These are phyloP conservation scores for Thermochaetoides thermophila DNA, from an alignment of 495 filamentous ascomycete species.

Conservation along the genomic window DNA sequence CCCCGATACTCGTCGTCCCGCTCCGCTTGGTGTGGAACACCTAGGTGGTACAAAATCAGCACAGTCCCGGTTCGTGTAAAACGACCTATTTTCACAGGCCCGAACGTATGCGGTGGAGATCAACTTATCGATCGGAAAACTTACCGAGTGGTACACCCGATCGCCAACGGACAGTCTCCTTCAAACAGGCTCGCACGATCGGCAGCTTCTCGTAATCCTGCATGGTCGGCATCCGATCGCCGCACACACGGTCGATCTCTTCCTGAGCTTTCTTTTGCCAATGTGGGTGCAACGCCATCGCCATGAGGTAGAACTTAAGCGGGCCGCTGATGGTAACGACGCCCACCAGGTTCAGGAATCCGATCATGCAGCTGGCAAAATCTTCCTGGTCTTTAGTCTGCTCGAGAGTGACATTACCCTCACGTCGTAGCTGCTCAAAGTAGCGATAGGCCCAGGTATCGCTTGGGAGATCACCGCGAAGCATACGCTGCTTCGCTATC, in stretches of 20 bases:
- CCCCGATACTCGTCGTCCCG: slow-evolving; percentile 34
- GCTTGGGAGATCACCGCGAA: slow-evolving; percentile 21
- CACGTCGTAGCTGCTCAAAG: slow-evolving; percentile 26
- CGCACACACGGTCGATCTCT: slow-evolving; percentile 46
- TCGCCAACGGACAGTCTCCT: slow-evolving; percentile 47
- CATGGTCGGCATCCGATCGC: slow-evolving; percentile 33
- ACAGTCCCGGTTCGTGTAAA: background rate
- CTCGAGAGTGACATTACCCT: slow-evolving; percentile 22
- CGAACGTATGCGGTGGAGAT: too few relatives aligned
- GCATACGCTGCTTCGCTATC: slow-evolving; percentile 25
- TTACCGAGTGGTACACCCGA: slow-evolving; percentile 35
- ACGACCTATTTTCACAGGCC: too few relatives aligned
- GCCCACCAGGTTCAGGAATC: slow-evolving; percentile 32
- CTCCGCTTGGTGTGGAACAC: slow-evolving; percentile 39
- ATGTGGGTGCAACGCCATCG: slow-evolving; percentile 31
- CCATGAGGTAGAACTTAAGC: slow-evolving; percentile 34
- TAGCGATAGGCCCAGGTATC: slow-evolving; percentile 34
- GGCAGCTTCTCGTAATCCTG: slow-evolving; percentile 32
- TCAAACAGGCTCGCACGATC: slow-evolving; percentile 40
- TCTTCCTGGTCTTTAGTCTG: slow-evolving; percentile 27
- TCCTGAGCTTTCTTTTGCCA: slow-evolving; percentile 37
- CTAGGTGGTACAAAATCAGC: slow-evolving; percentile 11
- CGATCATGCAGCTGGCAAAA: slow-evolving; percentile 34
- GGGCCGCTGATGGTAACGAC: slow-evolving; percentile 34
- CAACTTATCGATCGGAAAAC: too few relatives aligned